Conservation (phyloP, 768 basidiomycete species). For the Mycena chlorophos region DNA sequence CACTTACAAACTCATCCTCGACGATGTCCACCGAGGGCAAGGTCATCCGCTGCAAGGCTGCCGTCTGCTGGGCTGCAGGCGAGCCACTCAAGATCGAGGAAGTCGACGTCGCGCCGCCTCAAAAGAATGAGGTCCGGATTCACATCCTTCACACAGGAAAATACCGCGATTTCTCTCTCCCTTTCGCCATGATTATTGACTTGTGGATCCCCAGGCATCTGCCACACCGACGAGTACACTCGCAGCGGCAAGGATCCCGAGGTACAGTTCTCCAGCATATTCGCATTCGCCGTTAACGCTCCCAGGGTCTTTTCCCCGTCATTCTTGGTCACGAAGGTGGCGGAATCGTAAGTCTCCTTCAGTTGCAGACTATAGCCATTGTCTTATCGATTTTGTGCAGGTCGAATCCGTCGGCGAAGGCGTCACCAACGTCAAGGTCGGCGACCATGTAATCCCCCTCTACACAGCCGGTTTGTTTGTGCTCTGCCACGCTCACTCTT, state of each 20-base stretch:
- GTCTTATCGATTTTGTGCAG: conserved; percentile 39
- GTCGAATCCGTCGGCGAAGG: conserved; percentile 98
- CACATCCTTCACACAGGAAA: conserved; percentile 87
- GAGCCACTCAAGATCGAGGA: conserved; percentile 85
- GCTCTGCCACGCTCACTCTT: not conserved
- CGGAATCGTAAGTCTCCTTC: conserved; percentile 65
- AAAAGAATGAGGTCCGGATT: conserved; percentile 89
- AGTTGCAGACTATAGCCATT: not conserved
- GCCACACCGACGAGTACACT: conserved; percentile 98
- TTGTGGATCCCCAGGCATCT: conserved; percentile 74
- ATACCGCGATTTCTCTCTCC: conserved; percentile 20
- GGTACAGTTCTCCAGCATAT: conserved; percentile 41
- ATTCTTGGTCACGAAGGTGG: conserved; percentile 96
- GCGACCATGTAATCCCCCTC: conserved; percentile 96
- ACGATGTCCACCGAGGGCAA: conserved; percentile 81
- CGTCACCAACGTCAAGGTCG: conserved; percentile 73
- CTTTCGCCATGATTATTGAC: conserved; percentile 11
- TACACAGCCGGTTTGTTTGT: conserved; percentile 79
- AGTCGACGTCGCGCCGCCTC: conserved; percentile 91
- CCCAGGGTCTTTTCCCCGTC: conserved; percentile 82
- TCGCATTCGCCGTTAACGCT: conserved; percentile 14
- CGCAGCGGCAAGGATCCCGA: conserved; percentile 95
- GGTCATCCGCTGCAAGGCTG: conserved; percentile 84
- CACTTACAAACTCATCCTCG: conserved; percentile 21
- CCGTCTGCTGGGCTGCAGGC: conserved; percentile 94